Evolutionary conservation across 2,329 filamentous ascomycete species (phyloP).

Genomic region (Verruconis gallopava): DNA sequence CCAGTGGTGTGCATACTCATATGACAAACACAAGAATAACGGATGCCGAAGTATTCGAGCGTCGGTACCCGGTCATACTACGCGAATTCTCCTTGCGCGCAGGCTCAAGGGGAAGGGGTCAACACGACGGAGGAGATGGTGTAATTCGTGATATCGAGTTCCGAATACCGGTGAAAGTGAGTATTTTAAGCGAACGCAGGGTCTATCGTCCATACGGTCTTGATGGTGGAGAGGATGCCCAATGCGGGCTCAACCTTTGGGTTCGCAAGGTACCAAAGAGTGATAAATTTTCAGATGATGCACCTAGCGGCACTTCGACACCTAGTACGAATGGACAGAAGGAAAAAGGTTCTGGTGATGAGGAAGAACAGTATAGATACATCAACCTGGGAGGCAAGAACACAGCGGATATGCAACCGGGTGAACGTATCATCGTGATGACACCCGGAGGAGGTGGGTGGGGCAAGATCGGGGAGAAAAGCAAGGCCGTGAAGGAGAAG

Average conservation of each 20-base stretch:
- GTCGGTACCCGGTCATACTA: constrained; percentile 61
- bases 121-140: constrained; percentile 61
- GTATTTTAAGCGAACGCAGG: constrained; percentile 63
- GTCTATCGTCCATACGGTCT: constrained; percentile 73
- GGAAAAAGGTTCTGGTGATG: constrained; percentile 22
- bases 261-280: constrained; percentile 49
- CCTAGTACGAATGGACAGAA: constrained; percentile 41
- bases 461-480: constrained; percentile 49
- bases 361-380: constrained; percentile 42
- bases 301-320: constrained; percentile 18
- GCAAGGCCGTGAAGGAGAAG: constrained; percentile 30
- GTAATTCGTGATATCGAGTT: constrained; percentile 73
- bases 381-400: constrained; percentile 73
- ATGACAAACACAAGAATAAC: constrained; percentile 83
- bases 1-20: constrained; percentile 65
- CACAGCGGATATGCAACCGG: constrained; percentile 60
- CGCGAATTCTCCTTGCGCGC: constrained; percentile 53
- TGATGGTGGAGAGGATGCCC: constrained; percentile 65
- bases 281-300: constrained; percentile 16
- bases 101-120: constrained; percentile 51
- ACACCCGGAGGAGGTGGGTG: constrained; percentile 73
- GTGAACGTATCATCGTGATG: constrained; percentile 63
- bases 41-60: constrained; percentile 66
- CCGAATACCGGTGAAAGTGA: constrained; percentile 61
- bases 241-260: constrained; percentile 79